These are phyloP conservation scores for Hibiscus tridactylites DNA, from an alignment of 345 rosid species.

Conservation along the genomic window DNA sequence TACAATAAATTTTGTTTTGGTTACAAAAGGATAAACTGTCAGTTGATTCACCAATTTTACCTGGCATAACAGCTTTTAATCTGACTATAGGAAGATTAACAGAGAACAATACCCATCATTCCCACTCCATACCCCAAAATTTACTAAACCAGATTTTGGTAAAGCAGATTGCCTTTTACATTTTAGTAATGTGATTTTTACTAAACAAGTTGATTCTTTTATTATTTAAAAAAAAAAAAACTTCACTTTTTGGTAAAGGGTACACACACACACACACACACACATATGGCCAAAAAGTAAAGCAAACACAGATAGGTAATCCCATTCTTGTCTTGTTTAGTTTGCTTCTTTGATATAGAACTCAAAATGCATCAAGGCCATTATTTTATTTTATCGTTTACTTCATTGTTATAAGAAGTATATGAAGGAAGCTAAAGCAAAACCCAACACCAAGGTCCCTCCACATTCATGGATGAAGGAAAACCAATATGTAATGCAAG, in stretches of 20 bases:
- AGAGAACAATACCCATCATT: not conserved
- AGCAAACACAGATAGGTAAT: not conserved
- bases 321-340: not conserved
- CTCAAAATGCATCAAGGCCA: not conserved
- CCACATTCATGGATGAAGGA: not conserved
- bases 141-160: not conserved
- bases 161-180: not conserved
- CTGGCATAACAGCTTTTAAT: not conserved
- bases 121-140: not conserved
- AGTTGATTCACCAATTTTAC: not conserved
- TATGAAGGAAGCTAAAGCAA: not conserved
- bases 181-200: not conserved
- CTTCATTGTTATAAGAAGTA: not conserved
- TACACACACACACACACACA: too few relatives aligned
- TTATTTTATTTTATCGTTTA: not conserved
- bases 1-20: not conserved
- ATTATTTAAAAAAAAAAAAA: not conserved
- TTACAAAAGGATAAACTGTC: not conserved
- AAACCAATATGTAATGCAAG: slow-evolving; percentile 8
- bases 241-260: not conserved
- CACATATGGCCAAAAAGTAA: not conserved
- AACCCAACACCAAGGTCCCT: not conserved
- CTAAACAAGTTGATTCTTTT: not conserved
- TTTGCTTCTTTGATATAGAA: not conserved
- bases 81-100: not conserved